These are phyloP conservation scores for Neofusicoccum ribis DNA, from an alignment of 2,329 filamentous ascomycete genomes.

Conservation along the genomic window DNA sequence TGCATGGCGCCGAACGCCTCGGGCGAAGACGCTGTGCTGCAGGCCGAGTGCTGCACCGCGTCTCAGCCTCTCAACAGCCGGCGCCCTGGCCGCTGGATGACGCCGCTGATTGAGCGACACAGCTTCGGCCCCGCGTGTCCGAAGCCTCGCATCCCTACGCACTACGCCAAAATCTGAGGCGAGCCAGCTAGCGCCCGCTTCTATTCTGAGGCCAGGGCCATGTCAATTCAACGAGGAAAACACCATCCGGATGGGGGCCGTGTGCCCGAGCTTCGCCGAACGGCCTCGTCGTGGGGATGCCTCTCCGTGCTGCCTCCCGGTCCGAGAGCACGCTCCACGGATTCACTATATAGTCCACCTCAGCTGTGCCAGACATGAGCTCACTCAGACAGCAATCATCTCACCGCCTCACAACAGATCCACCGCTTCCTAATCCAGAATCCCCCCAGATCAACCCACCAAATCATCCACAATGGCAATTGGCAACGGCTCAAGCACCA, in stretches of 20 bases:
- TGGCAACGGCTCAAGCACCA: slow-evolving; percentile 28
- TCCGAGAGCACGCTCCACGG: neutral
- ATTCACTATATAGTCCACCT: slow-evolving; percentile 10
- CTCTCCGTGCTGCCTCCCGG: neutral
- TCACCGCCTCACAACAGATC: neutral
- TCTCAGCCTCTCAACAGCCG: neutral
- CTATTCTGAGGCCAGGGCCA: neutral
- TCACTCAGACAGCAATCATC: neutral
- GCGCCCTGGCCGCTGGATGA: neutral
- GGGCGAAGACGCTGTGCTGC: neutral
- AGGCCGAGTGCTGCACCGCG: neutral
- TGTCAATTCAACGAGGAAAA: neutral
- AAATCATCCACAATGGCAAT: slow-evolving; percentile 38
- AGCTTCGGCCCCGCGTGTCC: slow-evolving; percentile 20
- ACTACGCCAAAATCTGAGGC: slow-evolving; percentile 13
- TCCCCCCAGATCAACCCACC: neutral
- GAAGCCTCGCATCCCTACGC: slow-evolving; percentile 7
- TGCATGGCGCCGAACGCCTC: slow-evolving; percentile 1
- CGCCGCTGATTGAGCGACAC: neutral
- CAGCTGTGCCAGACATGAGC: neutral
- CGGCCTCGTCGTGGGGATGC: neutral
- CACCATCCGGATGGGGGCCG: slow-evolving; percentile 15
- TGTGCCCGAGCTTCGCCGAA: neutral
- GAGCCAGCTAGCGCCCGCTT: slow-evolving; percentile 3
- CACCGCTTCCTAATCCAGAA: neutral